phyloP scores from a whole-genome alignment of 2,329 filamentous ascomycete species.

The Rhytidhysteron rufulum region DNA sequence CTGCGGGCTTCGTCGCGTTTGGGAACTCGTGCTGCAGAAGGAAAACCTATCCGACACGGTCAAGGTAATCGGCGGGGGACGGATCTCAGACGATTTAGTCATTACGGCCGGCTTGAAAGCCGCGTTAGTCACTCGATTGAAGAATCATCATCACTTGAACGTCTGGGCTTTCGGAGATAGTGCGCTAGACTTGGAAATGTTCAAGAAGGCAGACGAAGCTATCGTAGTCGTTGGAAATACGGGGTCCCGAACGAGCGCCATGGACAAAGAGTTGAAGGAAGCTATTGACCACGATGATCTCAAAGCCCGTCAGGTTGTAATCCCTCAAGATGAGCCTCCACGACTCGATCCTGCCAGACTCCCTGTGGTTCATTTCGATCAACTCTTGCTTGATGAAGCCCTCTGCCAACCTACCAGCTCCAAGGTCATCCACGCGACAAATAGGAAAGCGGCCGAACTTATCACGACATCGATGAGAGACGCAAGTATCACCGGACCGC shows the following conservation, averaged over 20 bases:
- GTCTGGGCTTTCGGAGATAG: slow-evolving; percentile 62
- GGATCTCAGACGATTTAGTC: slow-evolving; percentile 46
- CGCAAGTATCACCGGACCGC: slow-evolving; percentile 42
- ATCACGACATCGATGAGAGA: slow-evolving; percentile 55
- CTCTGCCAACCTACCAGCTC: slow-evolving; percentile 11
- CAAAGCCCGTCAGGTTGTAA: slow-evolving; percentile 43
- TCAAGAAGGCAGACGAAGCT: slow-evolving; percentile 50
- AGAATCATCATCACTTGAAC: slow-evolving; percentile 26
- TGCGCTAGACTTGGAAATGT: slow-evolving; percentile 56
- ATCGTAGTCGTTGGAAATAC: slow-evolving; percentile 54
- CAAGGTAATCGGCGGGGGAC: slow-evolving; percentile 52
- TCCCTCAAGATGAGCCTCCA: slow-evolving; percentile 38
- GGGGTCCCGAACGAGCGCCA: slow-evolving; percentile 45
- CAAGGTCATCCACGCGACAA: slow-evolving; percentile 43
- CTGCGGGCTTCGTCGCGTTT: slow-evolving; percentile 51
- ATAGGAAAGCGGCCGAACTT: slow-evolving; percentile 45
- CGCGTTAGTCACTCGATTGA: slow-evolving; percentile 43
- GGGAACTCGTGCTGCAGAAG: slow-evolving; percentile 51
- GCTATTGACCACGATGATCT: slow-evolving; percentile 43
- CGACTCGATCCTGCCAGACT: slow-evolving; percentile 44
- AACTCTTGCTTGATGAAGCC: slow-evolving; percentile 22
- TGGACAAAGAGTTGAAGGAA: slow-evolving; percentile 45
- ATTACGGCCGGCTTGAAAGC: slow-evolving; percentile 52
- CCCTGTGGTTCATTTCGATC: slow-evolving; percentile 38
- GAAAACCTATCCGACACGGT: slow-evolving; percentile 41